Conservation (phyloP, 441 rosid genomes). For the Pelargonium fulgidum region DNA sequence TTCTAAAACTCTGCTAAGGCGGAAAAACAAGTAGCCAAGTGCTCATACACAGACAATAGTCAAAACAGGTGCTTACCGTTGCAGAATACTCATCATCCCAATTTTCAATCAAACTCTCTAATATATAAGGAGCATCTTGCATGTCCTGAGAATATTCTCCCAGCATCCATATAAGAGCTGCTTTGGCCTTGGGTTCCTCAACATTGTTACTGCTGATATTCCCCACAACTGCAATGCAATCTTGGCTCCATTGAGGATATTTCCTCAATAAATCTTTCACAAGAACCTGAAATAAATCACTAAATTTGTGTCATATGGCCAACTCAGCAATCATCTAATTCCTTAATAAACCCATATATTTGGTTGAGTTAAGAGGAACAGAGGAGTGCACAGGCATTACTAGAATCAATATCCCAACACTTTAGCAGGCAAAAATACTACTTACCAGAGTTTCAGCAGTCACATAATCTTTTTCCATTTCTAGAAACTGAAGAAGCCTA, state of each 20-base stretch:
- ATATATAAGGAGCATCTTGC: constrained; percentile 88
- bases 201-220: constrained; percentile 84
- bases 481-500: constrained; percentile 97
- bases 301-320: constrained; percentile 17
- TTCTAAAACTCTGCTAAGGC: not conserved
- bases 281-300: constrained; percentile 59
- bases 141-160: constrained; percentile 97
- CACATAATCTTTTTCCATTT: constrained; percentile 97
- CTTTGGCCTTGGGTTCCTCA: constrained; percentile 92
- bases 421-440: constrained; percentile 12
- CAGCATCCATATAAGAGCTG: constrained; percentile 98
- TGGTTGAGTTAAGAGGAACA: not conserved
- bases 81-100: constrained; percentile 96
- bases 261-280: constrained; percentile 93
- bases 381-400: constrained; percentile 3
- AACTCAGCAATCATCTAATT: not conserved
- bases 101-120: constrained; percentile 75
- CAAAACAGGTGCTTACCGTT: constrained; percentile 36
- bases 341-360: constrained; percentile 1
- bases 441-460: constrained; percentile 93
- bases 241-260: constrained; percentile 99
- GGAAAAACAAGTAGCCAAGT: not conserved
- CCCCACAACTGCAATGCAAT: constrained; percentile 98
- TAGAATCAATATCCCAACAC: constrained; percentile 9
- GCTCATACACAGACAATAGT: constrained; percentile 11